Evolutionary conservation across 140 eudicot genomes (phyloP).

Genomic region (Senecio squalidus): DNA sequence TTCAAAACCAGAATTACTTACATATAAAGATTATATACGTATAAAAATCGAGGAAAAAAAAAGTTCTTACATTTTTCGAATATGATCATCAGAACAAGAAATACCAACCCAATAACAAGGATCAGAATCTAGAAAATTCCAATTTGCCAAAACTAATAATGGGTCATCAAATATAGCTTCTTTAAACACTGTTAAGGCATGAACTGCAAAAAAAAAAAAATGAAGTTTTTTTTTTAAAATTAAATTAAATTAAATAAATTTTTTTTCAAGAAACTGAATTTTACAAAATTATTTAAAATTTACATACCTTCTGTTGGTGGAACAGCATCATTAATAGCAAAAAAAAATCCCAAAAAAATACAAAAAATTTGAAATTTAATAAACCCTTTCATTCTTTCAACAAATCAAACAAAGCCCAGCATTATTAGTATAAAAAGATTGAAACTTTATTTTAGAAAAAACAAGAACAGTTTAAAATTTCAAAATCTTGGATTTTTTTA

Average conservation of each 20-base stretch:
- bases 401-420: slow-evolving; percentile 12
- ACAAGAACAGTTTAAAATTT: slow-evolving; percentile 18
- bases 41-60: background rate
- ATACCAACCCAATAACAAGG: slow-evolving; percentile 91
- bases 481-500: background rate
- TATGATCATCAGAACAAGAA: slow-evolving; percentile 65
- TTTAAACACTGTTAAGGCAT: slow-evolving; percentile 70
- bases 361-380: slow-evolving; percentile 33
- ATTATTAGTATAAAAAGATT: background rate
- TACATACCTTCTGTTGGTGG: slow-evolving; percentile 60
- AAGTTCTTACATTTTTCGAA: slow-evolving; percentile 65
- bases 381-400: slow-evolving; percentile 35
- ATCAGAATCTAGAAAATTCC: slow-evolving; percentile 73
- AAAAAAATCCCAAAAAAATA: slow-evolving; percentile 44
- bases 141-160: slow-evolving; percentile 56
- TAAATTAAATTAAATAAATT: slow-evolving; percentile 1
- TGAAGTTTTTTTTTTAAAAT: too few species aligned
- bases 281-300: slow-evolving; percentile 30
- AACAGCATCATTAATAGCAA: slow-evolving; percentile 43
- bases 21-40: background rate
- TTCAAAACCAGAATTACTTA: slow-evolving; percentile 5
- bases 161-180: slow-evolving; percentile 93
- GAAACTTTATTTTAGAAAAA: slow-evolving; percentile 13
- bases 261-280: background rate
- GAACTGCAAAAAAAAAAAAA: slow-evolving; percentile 45